Conservation (phyloP, 352 stramenopile species). For the Phytophthora foliorum region DNA sequence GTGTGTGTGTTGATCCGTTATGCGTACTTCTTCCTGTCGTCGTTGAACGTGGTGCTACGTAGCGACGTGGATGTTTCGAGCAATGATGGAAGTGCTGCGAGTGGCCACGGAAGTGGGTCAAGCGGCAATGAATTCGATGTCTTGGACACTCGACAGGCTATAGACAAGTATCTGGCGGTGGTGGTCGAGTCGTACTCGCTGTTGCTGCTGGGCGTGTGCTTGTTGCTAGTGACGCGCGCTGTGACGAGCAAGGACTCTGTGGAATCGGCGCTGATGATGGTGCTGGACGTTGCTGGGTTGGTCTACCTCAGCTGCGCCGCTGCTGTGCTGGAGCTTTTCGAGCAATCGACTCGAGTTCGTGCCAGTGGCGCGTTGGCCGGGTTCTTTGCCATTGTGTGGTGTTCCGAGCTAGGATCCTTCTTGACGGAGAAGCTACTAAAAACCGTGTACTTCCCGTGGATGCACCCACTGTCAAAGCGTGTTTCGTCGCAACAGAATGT, state of each 20-base stretch:
- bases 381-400: slow-evolving; percentile 69
- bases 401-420: slow-evolving; percentile 62
- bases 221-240: slow-evolving; percentile 59
- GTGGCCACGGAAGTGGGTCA: slow-evolving; percentile 15
- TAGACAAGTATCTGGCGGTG: slow-evolving; percentile 51
- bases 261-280: slow-evolving; percentile 65
- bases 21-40: slow-evolving; percentile 62
- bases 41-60: slow-evolving; percentile 58
- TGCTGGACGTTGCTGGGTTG: slow-evolving; percentile 61
- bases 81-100: slow-evolving; percentile 4
- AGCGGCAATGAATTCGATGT: slow-evolving; percentile 7
- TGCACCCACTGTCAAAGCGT: slow-evolving; percentile 56
- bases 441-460: slow-evolving; percentile 58
- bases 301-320: slow-evolving; percentile 57
- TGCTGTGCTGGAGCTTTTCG: slow-evolving; percentile 62
- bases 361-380: slow-evolving; percentile 46
- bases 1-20: slow-evolving; percentile 57
- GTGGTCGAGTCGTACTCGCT: slow-evolving; percentile 68
- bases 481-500: slow-evolving; percentile 69
- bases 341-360: slow-evolving; percentile 39
- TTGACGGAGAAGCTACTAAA: slow-evolving; percentile 60
- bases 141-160: slow-evolving; percentile 21
- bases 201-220: slow-evolving; percentile 45
- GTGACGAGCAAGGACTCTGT: slow-evolving; percentile 71
- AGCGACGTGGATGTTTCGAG: slow-evolving; percentile 9